Conservation (phyloP, 768 basidiomycete species). For the Daedaleopsis nitida region DNA sequence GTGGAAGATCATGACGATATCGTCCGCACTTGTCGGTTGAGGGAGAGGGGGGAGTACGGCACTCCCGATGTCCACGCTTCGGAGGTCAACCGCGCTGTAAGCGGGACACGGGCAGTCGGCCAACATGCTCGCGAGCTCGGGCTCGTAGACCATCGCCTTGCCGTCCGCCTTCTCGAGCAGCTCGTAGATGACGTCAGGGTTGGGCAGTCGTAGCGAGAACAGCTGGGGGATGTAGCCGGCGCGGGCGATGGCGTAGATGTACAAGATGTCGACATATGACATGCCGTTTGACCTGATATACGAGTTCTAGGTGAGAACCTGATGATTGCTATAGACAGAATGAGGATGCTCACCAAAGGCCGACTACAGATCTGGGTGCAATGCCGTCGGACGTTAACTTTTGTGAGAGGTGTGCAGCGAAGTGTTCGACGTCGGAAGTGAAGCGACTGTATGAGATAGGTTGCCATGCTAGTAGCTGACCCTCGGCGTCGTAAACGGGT, state of each 20-base stretch:
- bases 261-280: slow-evolving; percentile 64
- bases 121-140: slow-evolving; percentile 49
- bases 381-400: slow-evolving; percentile 46
- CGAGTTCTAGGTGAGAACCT: background rate
- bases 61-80: slow-evolving; percentile 38
- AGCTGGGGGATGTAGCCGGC: slow-evolving; percentile 66
- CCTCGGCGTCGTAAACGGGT: slow-evolving; percentile 36
- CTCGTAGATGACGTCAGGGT: slow-evolving; percentile 65
- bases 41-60: slow-evolving; percentile 46
- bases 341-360: slow-evolving; percentile 60
- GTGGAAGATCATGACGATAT: slow-evolving; percentile 66
- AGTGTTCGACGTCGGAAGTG: slow-evolving; percentile 57
- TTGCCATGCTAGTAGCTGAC: slow-evolving; percentile 52
- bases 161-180: slow-evolving; percentile 59
- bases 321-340: background rate
- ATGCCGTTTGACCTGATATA: slow-evolving; percentile 71
- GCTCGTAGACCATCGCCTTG: slow-evolving; percentile 62
- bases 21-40: slow-evolving; percentile 36
- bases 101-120: slow-evolving; percentile 50
- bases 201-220: slow-evolving; percentile 71
- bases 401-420: slow-evolving; percentile 58
- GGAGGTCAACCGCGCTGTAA: slow-evolving; percentile 45
- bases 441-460: slow-evolving; percentile 64
- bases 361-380: slow-evolving; percentile 56
- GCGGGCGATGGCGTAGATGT: slow-evolving; percentile 69